Evolutionary conservation across 2,329 filamentous ascomycete species (phyloP).

Genomic region (Trichothecium roseum): DNA sequence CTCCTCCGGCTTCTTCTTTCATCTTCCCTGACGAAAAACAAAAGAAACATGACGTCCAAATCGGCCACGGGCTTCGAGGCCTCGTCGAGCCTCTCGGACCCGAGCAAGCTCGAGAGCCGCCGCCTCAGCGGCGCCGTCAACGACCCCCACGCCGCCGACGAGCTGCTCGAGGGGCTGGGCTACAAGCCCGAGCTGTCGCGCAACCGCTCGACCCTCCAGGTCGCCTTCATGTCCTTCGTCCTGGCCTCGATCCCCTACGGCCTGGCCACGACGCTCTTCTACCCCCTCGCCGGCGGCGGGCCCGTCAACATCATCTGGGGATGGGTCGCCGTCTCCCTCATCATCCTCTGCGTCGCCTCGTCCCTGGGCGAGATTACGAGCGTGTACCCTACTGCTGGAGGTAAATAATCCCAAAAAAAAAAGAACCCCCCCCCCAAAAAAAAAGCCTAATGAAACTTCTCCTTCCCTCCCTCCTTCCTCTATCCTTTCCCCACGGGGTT

Average conservation of each 20-base stretch:
- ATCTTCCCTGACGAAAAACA: too few species aligned
- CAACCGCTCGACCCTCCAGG: conserved; percentile 56
- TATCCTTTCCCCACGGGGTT: not conserved
- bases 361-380: conserved; percentile 67
- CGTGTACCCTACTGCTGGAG: conserved; percentile 66
- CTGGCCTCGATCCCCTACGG: conserved; percentile 67
- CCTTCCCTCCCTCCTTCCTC: not conserved
- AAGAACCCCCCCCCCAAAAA: too few species aligned
- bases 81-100: conserved; percentile 10
- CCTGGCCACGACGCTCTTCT: conserved; percentile 58
- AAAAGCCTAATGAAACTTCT: not conserved
- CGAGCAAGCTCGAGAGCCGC: conserved; percentile 18
- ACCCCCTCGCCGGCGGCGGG: conserved; percentile 56
- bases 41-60: not conserved
- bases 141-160: conserved; percentile 40
- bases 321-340: conserved; percentile 57
- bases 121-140: conserved; percentile 11
- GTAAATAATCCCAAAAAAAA: too few species aligned
- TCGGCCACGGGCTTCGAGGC: not conserved
- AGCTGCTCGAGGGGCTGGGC: conserved; percentile 52
- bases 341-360: conserved; percentile 60
- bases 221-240: conserved; percentile 69
- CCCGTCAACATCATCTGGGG: conserved; percentile 64
- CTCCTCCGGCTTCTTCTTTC: too few species aligned
- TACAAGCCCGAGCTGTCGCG: conserved; percentile 56